phyloP scores from a whole-genome alignment of 2,329 filamentous ascomycete species.

The Ophiostoma sp. region DNA sequence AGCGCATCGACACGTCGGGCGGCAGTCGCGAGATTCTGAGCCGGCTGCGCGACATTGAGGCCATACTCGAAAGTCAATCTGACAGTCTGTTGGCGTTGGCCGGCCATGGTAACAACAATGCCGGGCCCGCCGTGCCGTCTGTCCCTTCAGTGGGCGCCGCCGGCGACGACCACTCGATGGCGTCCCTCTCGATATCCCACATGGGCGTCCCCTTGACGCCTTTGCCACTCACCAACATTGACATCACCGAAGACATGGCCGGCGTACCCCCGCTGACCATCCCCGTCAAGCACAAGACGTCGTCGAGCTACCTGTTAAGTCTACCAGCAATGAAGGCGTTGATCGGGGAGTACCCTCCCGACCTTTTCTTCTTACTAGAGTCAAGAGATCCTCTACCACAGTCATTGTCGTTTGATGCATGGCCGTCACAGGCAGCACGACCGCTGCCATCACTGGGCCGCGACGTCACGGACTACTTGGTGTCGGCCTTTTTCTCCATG shows the following conservation, averaged over 20 bases:
- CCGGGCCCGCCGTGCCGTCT: background rate
- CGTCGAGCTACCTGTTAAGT: conserved; percentile 35
- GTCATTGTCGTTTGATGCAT: conserved; percentile 28
- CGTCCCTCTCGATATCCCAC: conserved; percentile 1
- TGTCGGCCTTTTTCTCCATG: conserved; percentile 33
- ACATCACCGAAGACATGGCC: conserved; percentile 18
- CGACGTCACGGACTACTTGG: conserved; percentile 33
- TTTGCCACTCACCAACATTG: background rate
- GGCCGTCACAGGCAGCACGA: background rate
- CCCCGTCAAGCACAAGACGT: conserved; percentile 36
- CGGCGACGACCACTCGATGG: background rate
- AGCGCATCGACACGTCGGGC: conserved; percentile 35
- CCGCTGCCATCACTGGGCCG: conserved; percentile 25
- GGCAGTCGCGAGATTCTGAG: conserved; percentile 36
- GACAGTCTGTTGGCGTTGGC: conserved; percentile 30
- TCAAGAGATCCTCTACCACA: conserved; percentile 33
- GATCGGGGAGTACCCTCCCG: conserved; percentile 36
- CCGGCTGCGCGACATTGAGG: conserved; percentile 35
- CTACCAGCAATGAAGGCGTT: conserved; percentile 35
- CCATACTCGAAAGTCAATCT: conserved; percentile 31
- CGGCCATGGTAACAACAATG: background rate
- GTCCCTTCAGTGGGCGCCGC: background rate
- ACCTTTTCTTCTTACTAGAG: conserved; percentile 36
- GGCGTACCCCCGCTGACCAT: conserved; percentile 35
- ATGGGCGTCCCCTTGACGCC: background rate